Evolutionary conservation across 2,329 filamentous ascomycete genomes (phyloP).

Genomic region (Penicillium glabrum): DNA sequence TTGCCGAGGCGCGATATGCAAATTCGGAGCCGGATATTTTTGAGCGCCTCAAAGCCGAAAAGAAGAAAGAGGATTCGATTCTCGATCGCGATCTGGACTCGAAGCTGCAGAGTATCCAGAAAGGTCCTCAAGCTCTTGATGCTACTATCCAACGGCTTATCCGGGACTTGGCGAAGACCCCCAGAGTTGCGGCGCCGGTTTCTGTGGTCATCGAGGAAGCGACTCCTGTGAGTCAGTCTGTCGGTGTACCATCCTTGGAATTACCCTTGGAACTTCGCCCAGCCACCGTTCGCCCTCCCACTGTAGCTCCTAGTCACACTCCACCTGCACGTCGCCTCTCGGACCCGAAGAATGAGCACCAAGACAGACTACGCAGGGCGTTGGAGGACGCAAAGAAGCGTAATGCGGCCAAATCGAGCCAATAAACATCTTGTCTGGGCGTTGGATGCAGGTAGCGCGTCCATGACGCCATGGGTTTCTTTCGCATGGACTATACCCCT

Average conservation of each 20-base stretch:
- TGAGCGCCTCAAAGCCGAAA: conserved; percentile 45
- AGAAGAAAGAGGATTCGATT: conserved; percentile 50
- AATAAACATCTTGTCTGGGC: background rate
- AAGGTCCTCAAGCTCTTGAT: conserved; percentile 38
- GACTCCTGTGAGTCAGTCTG: conserved; percentile 6
- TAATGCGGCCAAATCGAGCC: conserved; percentile 43
- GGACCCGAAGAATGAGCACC: conserved; percentile 43
- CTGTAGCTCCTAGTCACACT: conserved; percentile 13
- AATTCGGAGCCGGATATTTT: conserved; percentile 45
- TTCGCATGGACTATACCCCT: conserved; percentile 6
- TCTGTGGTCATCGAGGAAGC: background rate
- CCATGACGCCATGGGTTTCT: conserved; percentile 23
- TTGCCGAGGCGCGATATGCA: conserved; percentile 52
- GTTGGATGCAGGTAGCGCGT: background rate
- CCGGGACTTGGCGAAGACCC: conserved; percentile 32
- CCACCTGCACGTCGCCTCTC: conserved; percentile 4
- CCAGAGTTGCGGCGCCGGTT: conserved; percentile 3
- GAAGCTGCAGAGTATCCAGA: conserved; percentile 44
- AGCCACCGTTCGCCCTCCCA: conserved; percentile 28
- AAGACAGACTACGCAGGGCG: conserved; percentile 50
- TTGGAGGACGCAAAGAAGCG: conserved; percentile 56
- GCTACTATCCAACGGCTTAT: conserved; percentile 41
- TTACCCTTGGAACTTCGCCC: conserved; percentile 29
- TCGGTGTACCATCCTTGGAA: conserved; percentile 18
- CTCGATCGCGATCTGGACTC: conserved; percentile 43